These are phyloP conservation scores for Falciphora oryzae DNA, from an alignment of 2,329 filamentous ascomycete species.

Conservation along the genomic window DNA sequence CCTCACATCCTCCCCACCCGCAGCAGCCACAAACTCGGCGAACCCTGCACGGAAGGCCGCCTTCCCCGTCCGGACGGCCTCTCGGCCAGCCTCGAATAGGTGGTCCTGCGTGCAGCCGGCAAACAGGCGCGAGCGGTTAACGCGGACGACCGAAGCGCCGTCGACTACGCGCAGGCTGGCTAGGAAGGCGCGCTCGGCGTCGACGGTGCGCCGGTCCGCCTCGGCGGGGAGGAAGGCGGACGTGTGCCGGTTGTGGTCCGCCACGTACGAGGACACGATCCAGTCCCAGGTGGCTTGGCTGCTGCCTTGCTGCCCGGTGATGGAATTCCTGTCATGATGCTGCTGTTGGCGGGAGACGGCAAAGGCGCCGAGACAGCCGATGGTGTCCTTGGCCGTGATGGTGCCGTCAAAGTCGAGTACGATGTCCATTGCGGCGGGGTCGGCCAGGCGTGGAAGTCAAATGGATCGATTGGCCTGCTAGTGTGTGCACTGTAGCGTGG, in stretches of 20 bases:
- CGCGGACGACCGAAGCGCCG: slow-evolving; percentile 36
- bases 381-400: slow-evolving; percentile 49
- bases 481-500: too few relatives aligned
- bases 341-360: slow-evolving; percentile 31
- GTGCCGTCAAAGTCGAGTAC: slow-evolving; percentile 57
- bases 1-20: slow-evolving; percentile 27
- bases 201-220: slow-evolving; percentile 26
- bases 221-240: slow-evolving; percentile 27
- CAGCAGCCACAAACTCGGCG: slow-evolving; percentile 20
- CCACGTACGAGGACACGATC: slow-evolving; percentile 40
- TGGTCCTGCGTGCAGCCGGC: slow-evolving; percentile 26
- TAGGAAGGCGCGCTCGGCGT: slow-evolving; percentile 38
- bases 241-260: slow-evolving; percentile 31
- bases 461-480: too few relatives aligned
- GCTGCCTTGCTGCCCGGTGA: slow-evolving; percentile 9
- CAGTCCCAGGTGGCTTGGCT: slow-evolving; percentile 37
- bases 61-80: slow-evolving; percentile 26
- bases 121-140: slow-evolving; percentile 41
- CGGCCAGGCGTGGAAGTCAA: too few relatives aligned
- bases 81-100: slow-evolving; percentile 32
- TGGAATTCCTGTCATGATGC: slow-evolving; percentile 5
- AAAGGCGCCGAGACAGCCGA: slow-evolving; percentile 38
- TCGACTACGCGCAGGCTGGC: slow-evolving; percentile 39
- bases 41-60: slow-evolving; percentile 27
- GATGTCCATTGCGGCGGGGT: slow-evolving; percentile 30